phyloP scores from a whole-genome alignment of 805 yeast species.

The Tetrapisispora phaffii region DNA sequence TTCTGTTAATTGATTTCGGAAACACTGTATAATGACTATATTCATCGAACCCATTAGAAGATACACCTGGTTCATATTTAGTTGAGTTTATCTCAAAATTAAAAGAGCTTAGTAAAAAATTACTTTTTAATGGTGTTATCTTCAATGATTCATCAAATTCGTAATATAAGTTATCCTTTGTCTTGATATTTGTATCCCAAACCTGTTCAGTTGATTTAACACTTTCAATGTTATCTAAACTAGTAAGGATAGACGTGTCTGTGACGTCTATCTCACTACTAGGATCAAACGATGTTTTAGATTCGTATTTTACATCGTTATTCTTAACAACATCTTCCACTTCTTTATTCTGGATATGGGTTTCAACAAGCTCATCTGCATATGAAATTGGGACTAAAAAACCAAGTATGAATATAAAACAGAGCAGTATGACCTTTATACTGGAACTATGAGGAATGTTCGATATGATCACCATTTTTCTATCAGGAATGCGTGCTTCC shows the following conservation, averaged over 20 bases:
- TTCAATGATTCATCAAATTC: conserved; percentile 54
- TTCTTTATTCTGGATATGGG: background rate
- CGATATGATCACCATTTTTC: background rate
- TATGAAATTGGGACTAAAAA: background rate
- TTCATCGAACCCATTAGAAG: conserved; percentile 14
- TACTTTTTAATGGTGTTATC: conserved; percentile 64
- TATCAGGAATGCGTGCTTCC: background rate
- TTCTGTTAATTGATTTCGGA: conserved; percentile 74
- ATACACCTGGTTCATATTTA: conserved; percentile 22
- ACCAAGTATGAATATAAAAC: background rate
- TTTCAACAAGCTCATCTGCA: background rate
- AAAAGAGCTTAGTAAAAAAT: conserved; percentile 61
- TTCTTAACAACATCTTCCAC: background rate
- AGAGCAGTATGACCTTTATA: background rate
- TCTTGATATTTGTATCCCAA: conserved; percentile 4
- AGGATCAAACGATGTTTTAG: background rate
- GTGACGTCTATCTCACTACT: no score
- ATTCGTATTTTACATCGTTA: background rate
- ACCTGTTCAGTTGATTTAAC: background rate
- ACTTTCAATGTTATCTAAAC: background rate
- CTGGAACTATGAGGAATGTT: background rate
- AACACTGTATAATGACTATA: conserved; percentile 53
- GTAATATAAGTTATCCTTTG: conserved; percentile 19
- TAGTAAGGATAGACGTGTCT: background rate
- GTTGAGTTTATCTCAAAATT: conserved; percentile 55